Base-by-base conservation (phyloP, 495 filamentous ascomycete genomes). In the Podospora anserina region DNA sequence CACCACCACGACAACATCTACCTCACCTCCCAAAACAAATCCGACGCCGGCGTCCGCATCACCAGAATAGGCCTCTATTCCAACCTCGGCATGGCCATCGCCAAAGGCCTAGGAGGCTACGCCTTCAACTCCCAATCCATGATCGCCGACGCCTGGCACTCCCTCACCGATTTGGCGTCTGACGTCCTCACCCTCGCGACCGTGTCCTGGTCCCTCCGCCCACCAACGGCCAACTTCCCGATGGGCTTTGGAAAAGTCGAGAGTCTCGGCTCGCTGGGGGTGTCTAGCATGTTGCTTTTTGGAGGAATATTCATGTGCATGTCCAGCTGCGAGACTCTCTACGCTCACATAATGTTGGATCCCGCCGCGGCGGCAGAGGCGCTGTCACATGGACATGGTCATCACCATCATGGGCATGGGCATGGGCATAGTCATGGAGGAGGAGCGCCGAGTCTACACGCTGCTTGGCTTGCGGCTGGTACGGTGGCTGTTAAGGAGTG, bases 201-300 rank as follows among this genome's bases (percentile, higher is more conserved):
- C 30, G 92, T 99, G 63, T 90, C 93, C 1, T 96, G 92, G 89
- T 94, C 92, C 49, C 78, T 97, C 44, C 91, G 89, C 70, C 89
- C 91, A 26, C 94, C 95, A 1, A 92, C 90, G 16, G 85, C 88
- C 39, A 83, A 85, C 44, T 98, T 97, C 77, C 95, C 95, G 18
- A 84, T 86, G 73, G 95, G 95, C 5, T 99, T 96, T 74, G 95
- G 95, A 68, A 99, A 99, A 81, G 85, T 99, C n/a, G 95, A 99
- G 81, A 95, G 92, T 72, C 82, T 99, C 77, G 95, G 95, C 15
- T 93, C 92, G 16, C 77, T 99, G 72, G 96, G 95, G 16, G 95
- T 99, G 20, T 96, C 92, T 67, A 89, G 92, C 58, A 87, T 99
- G 75, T 82, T 99, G 71, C 85, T 98, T 18, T 86, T 87, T 64